Evolutionary conservation across 257 asterid genomes (phyloP), one percentile per base, ranked within the genome.

Genomic region (Ophiorrhiza pumila): DNA sequence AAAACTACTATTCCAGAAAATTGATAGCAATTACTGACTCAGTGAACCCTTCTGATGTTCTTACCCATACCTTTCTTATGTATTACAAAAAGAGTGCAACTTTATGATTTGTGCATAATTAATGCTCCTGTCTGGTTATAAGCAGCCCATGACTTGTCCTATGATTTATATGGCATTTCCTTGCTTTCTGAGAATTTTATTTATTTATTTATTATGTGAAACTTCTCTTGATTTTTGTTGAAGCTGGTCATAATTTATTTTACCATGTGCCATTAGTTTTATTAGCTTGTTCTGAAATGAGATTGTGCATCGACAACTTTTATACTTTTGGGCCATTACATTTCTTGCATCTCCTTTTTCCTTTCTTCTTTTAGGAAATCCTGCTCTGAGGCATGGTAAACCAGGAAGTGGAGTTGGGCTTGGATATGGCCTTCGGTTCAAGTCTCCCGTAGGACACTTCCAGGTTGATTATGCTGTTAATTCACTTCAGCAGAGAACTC

Each of bases 401-500:
- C 98, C 97, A 47, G 98, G 98, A 64, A 78, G 61, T 2, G 98
- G 98, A 55, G 41, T 86, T 41, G 96, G 98, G 45, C 55, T 88
- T 23, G 98, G 98, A 79, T 91, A 84, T 53, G 97, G 97, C 56
- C 85, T 93, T 50, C 90, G 98, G 35, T 87, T 91, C 58, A 93
- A 91, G 81, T 88, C 97, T 41, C 92, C 71, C 13, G 35, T 91
- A 47, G 98, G 97, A 32, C 96, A 93, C 80, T 65, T 91, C 68
- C 97, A 93, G 78, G 87, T 88, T 62, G 97, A 93, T 81, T 85
- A 77, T 52, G 96, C 96, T 71, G 80, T 89, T 77, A 93, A 93
- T 68, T 90, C 90, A 25, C 80, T 87, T 77, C 85, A 85, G n/a
- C 96, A 93, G 85, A 83, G 80, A 80, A 93, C 96, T 1, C 71